Conservation (phyloP, 306 rosid genomes). For the Benincasa hispida region DNA sequence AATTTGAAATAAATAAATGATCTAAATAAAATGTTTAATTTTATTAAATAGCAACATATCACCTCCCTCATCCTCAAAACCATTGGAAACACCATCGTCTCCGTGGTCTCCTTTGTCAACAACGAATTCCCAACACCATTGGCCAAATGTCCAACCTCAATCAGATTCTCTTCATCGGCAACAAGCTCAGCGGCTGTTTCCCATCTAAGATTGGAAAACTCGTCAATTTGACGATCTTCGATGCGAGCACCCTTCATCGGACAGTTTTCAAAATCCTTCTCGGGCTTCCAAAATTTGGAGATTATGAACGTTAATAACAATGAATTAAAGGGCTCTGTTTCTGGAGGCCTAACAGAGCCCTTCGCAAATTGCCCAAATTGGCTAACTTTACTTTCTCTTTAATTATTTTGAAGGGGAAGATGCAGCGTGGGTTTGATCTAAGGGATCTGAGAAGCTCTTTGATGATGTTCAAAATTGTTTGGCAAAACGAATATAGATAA, state of each 20-base stretch:
- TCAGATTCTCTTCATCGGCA: slow-evolving; percentile 24
- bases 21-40: too few species aligned
- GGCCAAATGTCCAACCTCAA: slow-evolving; percentile 33
- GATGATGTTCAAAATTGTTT: slow-evolving; percentile 39
- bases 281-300: slow-evolving; percentile 29
- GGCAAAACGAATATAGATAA: slow-evolving; percentile 17
- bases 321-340: slow-evolving; percentile 36
- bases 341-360: too few species aligned
- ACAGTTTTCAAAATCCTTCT: slow-evolving; percentile 22
- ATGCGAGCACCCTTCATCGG: slow-evolving; percentile 37
- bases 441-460: neutral
- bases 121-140: slow-evolving; percentile 30
- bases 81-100: slow-evolving; percentile 28
- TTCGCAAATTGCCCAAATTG: slow-evolving; percentile 43
- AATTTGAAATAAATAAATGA: too few species aligned
- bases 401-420: slow-evolving; percentile 48
- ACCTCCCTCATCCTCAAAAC: slow-evolving; percentile 26
- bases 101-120: slow-evolving; percentile 28
- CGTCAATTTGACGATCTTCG: slow-evolving; percentile 15
- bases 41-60: slow-evolving; percentile 40
- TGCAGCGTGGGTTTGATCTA: slow-evolving; percentile 21
- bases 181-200: slow-evolving; percentile 34
- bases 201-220: slow-evolving; percentile 31
- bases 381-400: slow-evolving; percentile 32
- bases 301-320: slow-evolving; percentile 29